Evolutionary conservation across 768 basidiomycete genomes (phyloP).

Genomic region (Naganishia vishniacii): DNA sequence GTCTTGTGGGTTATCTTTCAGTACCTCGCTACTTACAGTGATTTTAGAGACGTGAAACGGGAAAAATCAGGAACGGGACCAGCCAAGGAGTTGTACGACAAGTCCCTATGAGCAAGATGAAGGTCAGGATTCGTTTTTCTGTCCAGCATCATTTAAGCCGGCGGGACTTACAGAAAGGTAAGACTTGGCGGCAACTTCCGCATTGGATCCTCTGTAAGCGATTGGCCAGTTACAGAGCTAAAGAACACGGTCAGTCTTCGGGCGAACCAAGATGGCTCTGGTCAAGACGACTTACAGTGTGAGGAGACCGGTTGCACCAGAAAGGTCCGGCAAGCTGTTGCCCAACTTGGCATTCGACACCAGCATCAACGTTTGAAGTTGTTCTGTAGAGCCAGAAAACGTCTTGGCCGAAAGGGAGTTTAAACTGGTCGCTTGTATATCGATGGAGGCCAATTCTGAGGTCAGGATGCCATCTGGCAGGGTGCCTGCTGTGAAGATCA

Average conservation of each 20-base stretch:
- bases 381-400: conserved; percentile 27
- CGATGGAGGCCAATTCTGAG: conserved; percentile 39
- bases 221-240: conserved; percentile 46
- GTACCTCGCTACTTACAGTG: conserved; percentile 35
- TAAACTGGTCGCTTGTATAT: conserved; percentile 44
- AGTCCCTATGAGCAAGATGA: conserved; percentile 32
- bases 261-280: no score
- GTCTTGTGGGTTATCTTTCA: neutral
- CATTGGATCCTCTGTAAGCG: conserved; percentile 33
- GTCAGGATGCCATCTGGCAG: conserved; percentile 37
- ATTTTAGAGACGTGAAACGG: conserved; percentile 32
- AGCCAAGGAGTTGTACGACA: conserved; percentile 44
- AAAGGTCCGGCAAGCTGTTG: conserved; percentile 34
- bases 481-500: conserved; percentile 37
- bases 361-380: conserved; percentile 39
- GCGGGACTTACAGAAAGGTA: conserved; percentile 42
- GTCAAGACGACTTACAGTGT: conserved; percentile 39
- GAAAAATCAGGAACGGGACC: conserved; percentile 38
- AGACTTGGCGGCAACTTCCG: conserved; percentile 35
- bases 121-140: neutral
- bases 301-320: conserved; percentile 7
- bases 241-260: neutral
- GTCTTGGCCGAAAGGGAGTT: conserved; percentile 33
- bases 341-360: conserved; percentile 45
- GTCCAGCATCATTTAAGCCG: neutral